phyloP scores from a whole-genome alignment of 345 rosid species.

The Stellera chamaejasme region DNA sequence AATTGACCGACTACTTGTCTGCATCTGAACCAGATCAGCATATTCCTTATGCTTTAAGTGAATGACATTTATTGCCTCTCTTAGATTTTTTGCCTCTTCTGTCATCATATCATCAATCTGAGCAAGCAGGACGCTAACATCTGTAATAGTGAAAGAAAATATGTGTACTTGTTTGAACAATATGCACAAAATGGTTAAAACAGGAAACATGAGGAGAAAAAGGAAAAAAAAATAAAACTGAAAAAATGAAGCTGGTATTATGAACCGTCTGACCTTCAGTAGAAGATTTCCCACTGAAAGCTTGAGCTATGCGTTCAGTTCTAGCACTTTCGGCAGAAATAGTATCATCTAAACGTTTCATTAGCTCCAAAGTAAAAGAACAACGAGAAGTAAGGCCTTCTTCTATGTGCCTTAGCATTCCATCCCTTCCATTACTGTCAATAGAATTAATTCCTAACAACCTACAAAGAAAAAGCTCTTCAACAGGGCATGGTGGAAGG shows the following conservation, averaged over 20 bases:
- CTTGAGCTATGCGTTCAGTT: conserved; percentile 42
- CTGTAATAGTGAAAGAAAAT: conserved; percentile 24
- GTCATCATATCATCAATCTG: conserved; percentile 75
- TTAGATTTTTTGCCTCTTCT: conserved; percentile 61
- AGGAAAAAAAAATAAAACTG: conserved; percentile 12
- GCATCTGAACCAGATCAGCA: conserved; percentile 40
- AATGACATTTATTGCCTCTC: conserved; percentile 48
- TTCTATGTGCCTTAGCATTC: conserved; percentile 40
- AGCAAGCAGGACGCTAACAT: conserved; percentile 43
- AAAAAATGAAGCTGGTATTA: conserved; percentile 15
- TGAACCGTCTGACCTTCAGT: conserved; percentile 59
- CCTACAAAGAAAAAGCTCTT: conserved; percentile 80
- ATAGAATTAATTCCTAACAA: conserved; percentile 52
- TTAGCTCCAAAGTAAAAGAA: conserved; percentile 50
- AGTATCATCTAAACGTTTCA: conserved; percentile 57
- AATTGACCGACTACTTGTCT: conserved; percentile 35
- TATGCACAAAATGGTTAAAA: neutral
- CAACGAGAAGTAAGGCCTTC: conserved; percentile 60
- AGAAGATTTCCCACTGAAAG: conserved; percentile 32
- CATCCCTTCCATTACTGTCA: conserved; percentile 30
- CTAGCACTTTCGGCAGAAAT: conserved; percentile 52
- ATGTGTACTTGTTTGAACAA: neutral
- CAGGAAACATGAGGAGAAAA: neutral
- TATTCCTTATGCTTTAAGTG: conserved; percentile 61
- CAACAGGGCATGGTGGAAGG: conserved; percentile 61